Conservation (phyloP, 169 alveolate genomes). For the Plasmodium gallinaceum region DNA sequence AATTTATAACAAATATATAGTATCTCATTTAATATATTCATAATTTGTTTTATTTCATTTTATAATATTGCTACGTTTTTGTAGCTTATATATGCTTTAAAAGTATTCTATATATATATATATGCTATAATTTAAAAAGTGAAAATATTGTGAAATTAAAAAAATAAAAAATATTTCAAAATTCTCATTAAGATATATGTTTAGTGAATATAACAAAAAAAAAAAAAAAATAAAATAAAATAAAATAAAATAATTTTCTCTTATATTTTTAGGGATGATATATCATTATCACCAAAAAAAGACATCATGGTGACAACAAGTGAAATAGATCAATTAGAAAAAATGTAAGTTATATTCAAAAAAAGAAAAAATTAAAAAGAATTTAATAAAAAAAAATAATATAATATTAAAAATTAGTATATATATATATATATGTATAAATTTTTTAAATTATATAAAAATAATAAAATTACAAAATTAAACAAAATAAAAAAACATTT, state of each 20-base stretch:
- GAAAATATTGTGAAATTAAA: not conserved
- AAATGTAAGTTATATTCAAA: constrained; percentile 43
- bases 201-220: too few species aligned
- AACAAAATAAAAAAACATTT: not conserved
- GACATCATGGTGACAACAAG: constrained; percentile 70
- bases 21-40: too few species aligned
- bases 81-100: too few species aligned
- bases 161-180: too few species aligned
- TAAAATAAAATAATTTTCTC: not conserved
- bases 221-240: not conserved
- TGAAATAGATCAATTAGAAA: constrained; percentile 72
- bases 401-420: not conserved
- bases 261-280: constrained; percentile 60
- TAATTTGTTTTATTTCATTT: too few species aligned
- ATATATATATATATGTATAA: not conserved
- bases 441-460: not conserved
- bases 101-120: too few species aligned
- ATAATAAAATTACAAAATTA: not conserved
- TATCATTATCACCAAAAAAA: constrained; percentile 57
- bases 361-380: not conserved
- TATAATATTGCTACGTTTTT: too few species aligned
- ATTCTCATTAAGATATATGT: too few species aligned
- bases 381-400: constrained; percentile 6
- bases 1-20: too few species aligned
- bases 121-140: not conserved